These are phyloP conservation scores for Fusarium nelsonii DNA, from an alignment of 2,329 filamentous ascomycete genomes.

Conservation along the genomic window DNA sequence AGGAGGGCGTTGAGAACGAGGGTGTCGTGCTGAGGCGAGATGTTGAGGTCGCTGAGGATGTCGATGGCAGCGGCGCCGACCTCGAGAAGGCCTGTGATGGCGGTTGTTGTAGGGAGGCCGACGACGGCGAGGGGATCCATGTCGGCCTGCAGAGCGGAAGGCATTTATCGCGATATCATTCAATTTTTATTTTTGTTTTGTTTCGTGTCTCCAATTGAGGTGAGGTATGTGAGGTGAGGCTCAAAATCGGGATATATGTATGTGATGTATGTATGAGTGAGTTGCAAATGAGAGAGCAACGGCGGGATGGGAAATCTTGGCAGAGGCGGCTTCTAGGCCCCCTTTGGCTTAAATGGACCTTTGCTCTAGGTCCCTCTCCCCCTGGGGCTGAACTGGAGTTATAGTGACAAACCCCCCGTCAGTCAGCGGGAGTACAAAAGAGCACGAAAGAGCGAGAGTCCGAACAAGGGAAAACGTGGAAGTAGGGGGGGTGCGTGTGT, in stretches of 20 bases:
- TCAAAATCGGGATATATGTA: background rate
- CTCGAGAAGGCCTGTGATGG: constrained; percentile 54
- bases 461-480: background rate
- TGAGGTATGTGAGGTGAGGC: background rate
- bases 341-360: background rate
- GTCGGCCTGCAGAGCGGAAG: constrained; percentile 42
- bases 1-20: constrained; percentile 50
- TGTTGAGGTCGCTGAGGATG: constrained; percentile 53
- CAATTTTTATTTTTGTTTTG: constrained; percentile 9
- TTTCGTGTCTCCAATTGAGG: background rate
- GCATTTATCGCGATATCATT: constrained; percentile 39
- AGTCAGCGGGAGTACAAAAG: background rate
- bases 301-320: constrained; percentile 3
- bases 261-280: background rate
- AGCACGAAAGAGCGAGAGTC: background rate
- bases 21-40: constrained; percentile 47
- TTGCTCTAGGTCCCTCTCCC: no score
- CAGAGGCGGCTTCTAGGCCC: background rate
- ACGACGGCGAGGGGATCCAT: constrained; percentile 37
- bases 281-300: background rate
- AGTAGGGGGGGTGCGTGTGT: background rate
- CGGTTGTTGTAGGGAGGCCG: constrained; percentile 53
- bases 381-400: background rate
- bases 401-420: background rate
- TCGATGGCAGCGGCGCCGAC: constrained; percentile 53